Conservation (phyloP, 2,329 filamentous ascomycete genomes). For the Parafenestella ontariensis region DNA sequence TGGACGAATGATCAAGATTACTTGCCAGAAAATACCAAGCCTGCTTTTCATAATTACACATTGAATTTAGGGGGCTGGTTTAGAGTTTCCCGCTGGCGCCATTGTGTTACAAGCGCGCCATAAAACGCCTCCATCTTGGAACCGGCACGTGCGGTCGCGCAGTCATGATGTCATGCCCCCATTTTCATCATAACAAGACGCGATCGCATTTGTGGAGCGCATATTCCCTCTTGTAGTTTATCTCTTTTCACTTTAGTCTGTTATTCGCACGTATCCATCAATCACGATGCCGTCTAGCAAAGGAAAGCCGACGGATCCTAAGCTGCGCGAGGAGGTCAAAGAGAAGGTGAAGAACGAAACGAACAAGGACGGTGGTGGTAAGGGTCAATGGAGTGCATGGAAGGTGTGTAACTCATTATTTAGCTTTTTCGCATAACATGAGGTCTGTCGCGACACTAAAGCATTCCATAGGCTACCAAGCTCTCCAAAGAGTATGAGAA, state of each 20-base stretch:
- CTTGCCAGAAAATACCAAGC: neutral
- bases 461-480: slow-evolving; percentile 44
- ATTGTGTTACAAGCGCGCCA: neutral
- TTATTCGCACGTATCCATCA: neutral
- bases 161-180: slow-evolving; percentile 31
- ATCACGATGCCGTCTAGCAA: slow-evolving; percentile 51
- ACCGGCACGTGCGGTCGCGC: slow-evolving; percentile 9
- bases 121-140: neutral
- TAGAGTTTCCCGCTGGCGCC: neutral
- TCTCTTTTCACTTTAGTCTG: neutral
- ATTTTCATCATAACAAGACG: slow-evolving; percentile 9
- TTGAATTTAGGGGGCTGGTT: slow-evolving; percentile 7
- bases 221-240: neutral
- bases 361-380: slow-evolving; percentile 56
- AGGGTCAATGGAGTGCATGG: slow-evolving; percentile 57
- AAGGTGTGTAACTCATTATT: slow-evolving; percentile 42
- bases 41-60: neutral
- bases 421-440: neutral
- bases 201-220: neutral
- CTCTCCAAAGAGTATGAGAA: slow-evolving; percentile 54
- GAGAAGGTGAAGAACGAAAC: slow-evolving; percentile 55
- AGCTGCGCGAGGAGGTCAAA: slow-evolving; percentile 55
- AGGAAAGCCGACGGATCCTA: slow-evolving; percentile 55
- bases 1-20: neutral
- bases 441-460: neutral